These are phyloP conservation scores for Stagonosporopsis chrysanthemi DNA, from an alignment of 2,329 filamentous ascomycete species.

Conservation along the genomic window DNA sequence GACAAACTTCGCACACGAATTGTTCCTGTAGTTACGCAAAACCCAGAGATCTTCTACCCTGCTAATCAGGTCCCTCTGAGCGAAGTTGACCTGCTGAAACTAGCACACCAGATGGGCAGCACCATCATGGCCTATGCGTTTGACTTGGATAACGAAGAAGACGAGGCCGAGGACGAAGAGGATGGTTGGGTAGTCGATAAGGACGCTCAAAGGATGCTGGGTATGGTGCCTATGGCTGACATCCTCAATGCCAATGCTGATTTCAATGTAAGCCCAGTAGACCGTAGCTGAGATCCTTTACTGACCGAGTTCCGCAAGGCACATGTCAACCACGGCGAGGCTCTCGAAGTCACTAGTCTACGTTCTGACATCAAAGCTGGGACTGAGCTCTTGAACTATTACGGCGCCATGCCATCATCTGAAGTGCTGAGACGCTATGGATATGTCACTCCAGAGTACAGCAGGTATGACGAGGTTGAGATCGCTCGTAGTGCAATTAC, in stretches of 20 bases:
- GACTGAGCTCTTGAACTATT: conserved; percentile 34
- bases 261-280: conserved; percentile 26
- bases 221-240: conserved; percentile 39
- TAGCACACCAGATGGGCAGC: conserved; percentile 34
- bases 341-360: conserved; percentile 26
- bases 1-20: conserved; percentile 26
- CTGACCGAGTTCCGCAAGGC: conserved; percentile 12
- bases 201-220: conserved; percentile 30
- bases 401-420: conserved; percentile 32
- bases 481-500: conserved; percentile 25
- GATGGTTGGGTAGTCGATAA: conserved; percentile 37
- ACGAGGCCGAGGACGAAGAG: conserved; percentile 29
- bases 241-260: conserved; percentile 35
- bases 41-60: conserved; percentile 21
- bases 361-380: conserved; percentile 24
- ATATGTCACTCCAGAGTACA: conserved; percentile 32
- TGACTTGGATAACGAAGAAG: conserved; percentile 29
- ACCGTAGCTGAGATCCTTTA: neutral
- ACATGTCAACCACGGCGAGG: conserved; percentile 35
- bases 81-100: conserved; percentile 25
- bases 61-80: neutral
- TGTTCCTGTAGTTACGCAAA: conserved; percentile 24
- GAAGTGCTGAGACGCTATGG: conserved; percentile 35
- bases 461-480: conserved; percentile 31
- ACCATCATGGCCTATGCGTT: conserved; percentile 37